Base-by-base conservation (phyloP, 257 asterid species). In the Verbena officinalis region DNA sequence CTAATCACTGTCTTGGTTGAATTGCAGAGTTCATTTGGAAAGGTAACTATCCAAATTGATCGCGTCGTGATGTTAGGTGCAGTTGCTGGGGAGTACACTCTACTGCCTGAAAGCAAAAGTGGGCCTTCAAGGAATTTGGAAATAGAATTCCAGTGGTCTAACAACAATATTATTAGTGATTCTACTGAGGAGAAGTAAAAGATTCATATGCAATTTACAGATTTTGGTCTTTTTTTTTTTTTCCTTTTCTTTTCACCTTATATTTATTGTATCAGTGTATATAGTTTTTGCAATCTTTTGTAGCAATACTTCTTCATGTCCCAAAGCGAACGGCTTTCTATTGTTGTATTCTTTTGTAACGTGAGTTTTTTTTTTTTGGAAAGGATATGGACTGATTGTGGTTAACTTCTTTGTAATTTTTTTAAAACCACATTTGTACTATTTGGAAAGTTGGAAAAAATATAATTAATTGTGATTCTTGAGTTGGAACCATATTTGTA, bases 11-110 rank as follows among this genome's bases (percentile, higher is more conserved):
- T 12, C 34, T 17, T 64, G 42, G 22, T 33, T 27, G 60, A 20
- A 58, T 45, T 55, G 54, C 93, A 90, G 97, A 88, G 96, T 81
- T 88, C 97, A 49, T 94, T 94, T 7, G 99, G 99, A 39, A 94
- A 94, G 77, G 99, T 90, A 21, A 94, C 99, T 0, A 94, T 94
- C 72, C 99, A 94, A 80, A 90, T 94, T 21, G 99, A 94, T 70
- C 96, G 97, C 0, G 97, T 94, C 8, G 99, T 94, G 65, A 94
- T 94, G 99, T 81, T 94, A 46, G 99, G 99, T 9, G 95, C 93
- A 17, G 99, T 94, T 14, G 91, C 99, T 0, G 99, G 99, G 44
- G 99, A 92, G 69, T 92, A 92, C 76, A 85, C 97, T 0, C 56
- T 92, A 44, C 81, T 92, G 49, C 98, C 98, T 0, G 89, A 83